phyloP scores from a whole-genome alignment of 2,329 filamentous ascomycete genomes.

The Blastomyces parvus region DNA sequence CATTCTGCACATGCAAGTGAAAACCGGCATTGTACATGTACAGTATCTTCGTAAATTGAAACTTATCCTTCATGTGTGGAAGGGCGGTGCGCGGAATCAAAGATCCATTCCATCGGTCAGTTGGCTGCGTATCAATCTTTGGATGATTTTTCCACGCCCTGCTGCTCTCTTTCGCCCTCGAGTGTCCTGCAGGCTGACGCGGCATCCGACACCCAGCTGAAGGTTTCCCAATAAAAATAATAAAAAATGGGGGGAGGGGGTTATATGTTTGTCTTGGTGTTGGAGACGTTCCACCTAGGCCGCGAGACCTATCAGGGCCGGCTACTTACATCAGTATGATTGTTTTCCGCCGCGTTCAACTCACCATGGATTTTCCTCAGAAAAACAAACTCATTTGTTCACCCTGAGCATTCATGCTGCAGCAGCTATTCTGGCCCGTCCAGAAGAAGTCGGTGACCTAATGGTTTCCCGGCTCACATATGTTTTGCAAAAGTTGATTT shows the following conservation, averaged over 20 bases:
- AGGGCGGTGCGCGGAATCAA: neutral
- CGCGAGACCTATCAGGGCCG: neutral
- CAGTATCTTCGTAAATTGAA: neutral
- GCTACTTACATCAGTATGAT: neutral
- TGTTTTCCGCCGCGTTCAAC: neutral
- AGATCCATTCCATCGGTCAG: neutral
- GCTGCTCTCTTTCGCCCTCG: neutral
- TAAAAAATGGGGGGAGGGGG: neutral
- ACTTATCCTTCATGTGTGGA: neutral
- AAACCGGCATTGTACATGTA: neutral
- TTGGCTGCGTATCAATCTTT: neutral
- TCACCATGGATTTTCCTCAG: neutral
- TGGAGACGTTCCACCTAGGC: neutral
- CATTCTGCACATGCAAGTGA: neutral
- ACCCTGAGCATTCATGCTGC: neutral
- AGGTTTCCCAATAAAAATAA: no score
- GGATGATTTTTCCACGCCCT: neutral
- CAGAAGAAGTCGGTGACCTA: neutral
- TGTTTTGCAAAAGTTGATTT: neutral
- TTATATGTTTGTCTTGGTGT: neutral
- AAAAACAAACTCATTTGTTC: neutral
- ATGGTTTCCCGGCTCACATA: neutral
- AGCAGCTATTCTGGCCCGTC: neutral
- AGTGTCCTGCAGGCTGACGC: neutral
- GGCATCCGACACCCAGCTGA: neutral